Conservation (phyloP, 1,139 yeast genomes). For the Diutina rugosa region DNA sequence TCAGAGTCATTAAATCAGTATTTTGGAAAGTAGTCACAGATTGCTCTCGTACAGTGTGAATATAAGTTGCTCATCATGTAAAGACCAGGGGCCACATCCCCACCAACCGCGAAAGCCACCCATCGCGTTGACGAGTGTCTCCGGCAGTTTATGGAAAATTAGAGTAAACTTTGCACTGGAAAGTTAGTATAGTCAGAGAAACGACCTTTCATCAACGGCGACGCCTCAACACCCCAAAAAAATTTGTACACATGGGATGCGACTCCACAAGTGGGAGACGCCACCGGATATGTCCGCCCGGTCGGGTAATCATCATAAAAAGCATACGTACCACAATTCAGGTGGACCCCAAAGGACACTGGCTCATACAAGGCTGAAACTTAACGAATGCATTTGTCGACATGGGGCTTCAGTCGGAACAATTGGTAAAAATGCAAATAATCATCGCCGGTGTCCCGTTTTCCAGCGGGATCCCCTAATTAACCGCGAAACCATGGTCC, state of each 20-base stretch:
- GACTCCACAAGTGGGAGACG: conserved; percentile 42
- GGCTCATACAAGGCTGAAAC: conserved; percentile 84
- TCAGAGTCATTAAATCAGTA: conserved; percentile 81
- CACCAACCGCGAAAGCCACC: conserved; percentile 4
- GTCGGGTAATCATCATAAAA: conserved; percentile 49
- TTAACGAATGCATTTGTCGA: conserved; percentile 73
- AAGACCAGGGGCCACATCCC: conserved; percentile 6
- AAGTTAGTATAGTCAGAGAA: conserved; percentile 14
- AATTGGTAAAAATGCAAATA: conserved; percentile 62
- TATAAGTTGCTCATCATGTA: conserved; percentile 39
- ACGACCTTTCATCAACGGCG: conserved; percentile 61
- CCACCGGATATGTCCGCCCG: conserved; percentile 67
- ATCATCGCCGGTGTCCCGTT: conserved; percentile 32
- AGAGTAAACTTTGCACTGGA: conserved; percentile 3
- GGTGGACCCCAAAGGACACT: conserved; percentile 6
- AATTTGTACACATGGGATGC: conserved; percentile 55
- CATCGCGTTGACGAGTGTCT: background rate
- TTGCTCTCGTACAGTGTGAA: conserved; percentile 56
- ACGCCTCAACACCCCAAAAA: conserved; percentile 38
- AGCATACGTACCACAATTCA: conserved; percentile 10
- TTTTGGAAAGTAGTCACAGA: conserved; percentile 37
- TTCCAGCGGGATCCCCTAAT: background rate
- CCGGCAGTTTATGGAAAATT: conserved; percentile 5
- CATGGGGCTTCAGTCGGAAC: conserved; percentile 70
- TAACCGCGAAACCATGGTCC: background rate